These are phyloP conservation scores for Colletotrichum falcatum DNA, from an alignment of 2,329 filamentous ascomycete genomes.

Conservation along the genomic window DNA sequence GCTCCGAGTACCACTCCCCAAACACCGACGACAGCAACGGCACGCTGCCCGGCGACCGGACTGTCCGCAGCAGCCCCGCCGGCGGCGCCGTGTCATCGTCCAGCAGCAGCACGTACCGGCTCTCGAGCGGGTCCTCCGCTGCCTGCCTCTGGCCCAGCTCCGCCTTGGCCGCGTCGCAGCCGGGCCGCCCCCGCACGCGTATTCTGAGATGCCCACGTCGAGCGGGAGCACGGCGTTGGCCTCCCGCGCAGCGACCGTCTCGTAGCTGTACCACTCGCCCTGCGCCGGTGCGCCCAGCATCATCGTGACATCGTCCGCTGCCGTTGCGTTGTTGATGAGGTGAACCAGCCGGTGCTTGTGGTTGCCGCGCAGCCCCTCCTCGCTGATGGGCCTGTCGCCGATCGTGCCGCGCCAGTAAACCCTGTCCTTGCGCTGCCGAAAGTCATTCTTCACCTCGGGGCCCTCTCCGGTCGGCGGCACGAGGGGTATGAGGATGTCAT, in stretches of 20 bases:
- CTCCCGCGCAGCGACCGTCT: conserved; percentile 62
- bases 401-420: conserved; percentile 83
- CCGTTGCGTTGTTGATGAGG: conserved; percentile 70
- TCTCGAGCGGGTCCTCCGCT: conserved; percentile 68
- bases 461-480: conserved; percentile 59
- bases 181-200: conserved; percentile 65
- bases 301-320: conserved; percentile 62
- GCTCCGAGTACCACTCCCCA: conserved; percentile 82
- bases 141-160: conserved; percentile 63
- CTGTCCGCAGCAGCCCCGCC: conserved; percentile 67
- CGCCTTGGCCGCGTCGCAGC: conserved; percentile 62
- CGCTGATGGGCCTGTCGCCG: conserved; percentile 63
- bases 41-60: conserved; percentile 71
- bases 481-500: conserved; percentile 81
- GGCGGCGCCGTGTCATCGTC: conserved; percentile 79
- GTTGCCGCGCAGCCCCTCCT: conserved; percentile 73
- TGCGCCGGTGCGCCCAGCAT: conserved; percentile 62
- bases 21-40: conserved; percentile 81
- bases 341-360: conserved; percentile 79
- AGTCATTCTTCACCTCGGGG: conserved; percentile 59
- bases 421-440: conserved; percentile 70
- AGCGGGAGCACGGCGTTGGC: conserved; percentile 66
- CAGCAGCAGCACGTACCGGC: conserved; percentile 78
- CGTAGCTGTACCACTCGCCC: conserved; percentile 62
- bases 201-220: conserved; percentile 70